These are phyloP conservation scores for Yamadazyma atlantica DNA, from an alignment of 1,139 yeast genomes.

Conservation along the genomic window DNA sequence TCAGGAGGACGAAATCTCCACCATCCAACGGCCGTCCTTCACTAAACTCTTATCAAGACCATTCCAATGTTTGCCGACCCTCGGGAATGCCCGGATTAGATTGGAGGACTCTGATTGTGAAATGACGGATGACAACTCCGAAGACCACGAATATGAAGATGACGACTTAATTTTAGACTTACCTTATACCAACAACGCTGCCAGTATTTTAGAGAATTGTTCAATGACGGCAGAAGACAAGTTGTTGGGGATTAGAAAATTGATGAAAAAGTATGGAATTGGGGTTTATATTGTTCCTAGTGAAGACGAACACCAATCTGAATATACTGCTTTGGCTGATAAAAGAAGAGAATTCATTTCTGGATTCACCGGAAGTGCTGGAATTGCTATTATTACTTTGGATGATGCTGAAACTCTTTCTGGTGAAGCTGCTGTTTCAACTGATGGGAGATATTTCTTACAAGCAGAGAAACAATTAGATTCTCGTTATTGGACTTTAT, in stretches of 20 bases:
- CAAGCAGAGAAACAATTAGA: constrained; percentile 47
- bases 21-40: constrained; percentile 23
- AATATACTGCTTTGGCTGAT: constrained; percentile 52
- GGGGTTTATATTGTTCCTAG: constrained; percentile 57
- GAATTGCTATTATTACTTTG: constrained; percentile 51
- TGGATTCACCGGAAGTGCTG: constrained; percentile 61
- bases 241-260: constrained; percentile 32
- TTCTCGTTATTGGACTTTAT: constrained; percentile 31
- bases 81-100: constrained; percentile 6
- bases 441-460: constrained; percentile 58
- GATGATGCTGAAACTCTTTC: constrained; percentile 26
- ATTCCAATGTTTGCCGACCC: constrained; percentile 25
- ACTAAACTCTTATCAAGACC: constrained; percentile 22
- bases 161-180: constrained; percentile 29
- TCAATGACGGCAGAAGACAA: constrained; percentile 20
- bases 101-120: background rate
- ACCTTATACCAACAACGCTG: constrained; percentile 20
- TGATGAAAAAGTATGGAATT: constrained; percentile 42
- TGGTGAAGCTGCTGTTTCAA: constrained; percentile 50
- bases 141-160: constrained; percentile 15
- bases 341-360: constrained; percentile 50
- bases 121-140: background rate
- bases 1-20: constrained; percentile 17
- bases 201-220: constrained; percentile 5
- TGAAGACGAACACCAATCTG: constrained; percentile 62